phyloP scores from a whole-genome alignment of 495 filamentous ascomycete genomes.

The Margaritispora aquatica region DNA sequence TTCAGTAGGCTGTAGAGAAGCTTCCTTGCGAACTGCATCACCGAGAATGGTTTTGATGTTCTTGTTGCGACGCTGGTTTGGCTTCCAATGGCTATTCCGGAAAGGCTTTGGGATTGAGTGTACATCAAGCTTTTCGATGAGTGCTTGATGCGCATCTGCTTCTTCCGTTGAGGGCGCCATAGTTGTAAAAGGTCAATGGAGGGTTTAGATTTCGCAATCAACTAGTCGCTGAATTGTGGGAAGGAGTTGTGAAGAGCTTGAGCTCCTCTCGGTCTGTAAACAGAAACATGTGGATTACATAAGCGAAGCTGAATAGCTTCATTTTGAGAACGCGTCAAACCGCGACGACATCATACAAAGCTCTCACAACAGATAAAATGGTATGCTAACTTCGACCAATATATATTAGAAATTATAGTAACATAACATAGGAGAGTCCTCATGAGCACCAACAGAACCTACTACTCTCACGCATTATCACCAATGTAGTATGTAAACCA shows the following conservation, averaged over 20 bases:
- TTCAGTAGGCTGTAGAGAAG: slow-evolving; percentile 71
- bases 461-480: slow-evolving; percentile 90
- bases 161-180: slow-evolving; percentile 20
- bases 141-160: slow-evolving; percentile 34
- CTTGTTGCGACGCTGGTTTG: slow-evolving; percentile 92
- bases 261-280: too few species aligned
- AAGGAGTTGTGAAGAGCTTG: too few species aligned
- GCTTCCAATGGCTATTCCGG: slow-evolving; percentile 82
- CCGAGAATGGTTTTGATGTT: slow-evolving; percentile 94
- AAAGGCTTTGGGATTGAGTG: slow-evolving; percentile 75
- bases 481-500: slow-evolving; percentile 67
- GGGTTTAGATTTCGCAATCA: neutral
- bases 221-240: too few species aligned
- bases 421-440: slow-evolving; percentile 68
- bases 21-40: slow-evolving; percentile 81
- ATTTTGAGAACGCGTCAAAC: slow-evolving; percentile 17
- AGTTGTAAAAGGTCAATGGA: neutral
- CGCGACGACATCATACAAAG: slow-evolving; percentile 4
- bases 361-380: slow-evolving; percentile 9
- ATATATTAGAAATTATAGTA: neutral
- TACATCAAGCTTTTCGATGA: slow-evolving; percentile 86
- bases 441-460: slow-evolving; percentile 97
- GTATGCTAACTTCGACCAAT: neutral
- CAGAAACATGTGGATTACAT: slow-evolving; percentile 3
- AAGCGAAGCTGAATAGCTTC: slow-evolving; percentile 1